These are phyloP conservation scores for Hypoxylon sp. DNA, from an alignment of 2,329 filamentous ascomycete species.

Conservation along the genomic window DNA sequence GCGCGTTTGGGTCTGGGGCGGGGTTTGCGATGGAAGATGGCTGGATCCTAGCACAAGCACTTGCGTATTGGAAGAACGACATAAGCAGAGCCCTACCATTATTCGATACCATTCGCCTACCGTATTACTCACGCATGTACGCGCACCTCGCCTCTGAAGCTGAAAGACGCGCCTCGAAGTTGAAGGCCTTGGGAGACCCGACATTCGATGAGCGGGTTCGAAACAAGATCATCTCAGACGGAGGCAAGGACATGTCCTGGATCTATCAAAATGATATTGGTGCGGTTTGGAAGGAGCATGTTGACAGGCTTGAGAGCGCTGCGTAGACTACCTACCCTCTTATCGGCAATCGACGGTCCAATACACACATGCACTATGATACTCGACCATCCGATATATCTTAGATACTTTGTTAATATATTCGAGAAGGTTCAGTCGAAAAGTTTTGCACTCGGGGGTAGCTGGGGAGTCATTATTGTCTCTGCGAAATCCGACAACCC, in stretches of 20 bases:
- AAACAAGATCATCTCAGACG: slow-evolving; percentile 45
- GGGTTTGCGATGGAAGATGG: slow-evolving; percentile 55
- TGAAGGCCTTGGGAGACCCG: slow-evolving; percentile 34
- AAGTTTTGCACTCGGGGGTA: too few relatives aligned
- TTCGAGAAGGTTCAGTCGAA: too few relatives aligned
- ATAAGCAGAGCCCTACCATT: slow-evolving; percentile 41
- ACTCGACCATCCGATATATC: too few relatives aligned
- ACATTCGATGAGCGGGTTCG: slow-evolving; percentile 43
- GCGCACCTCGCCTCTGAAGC: slow-evolving; percentile 40
- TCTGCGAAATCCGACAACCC: too few relatives aligned
- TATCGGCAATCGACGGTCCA: too few relatives aligned
- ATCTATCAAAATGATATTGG: slow-evolving; percentile 46
- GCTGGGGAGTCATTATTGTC: too few relatives aligned
- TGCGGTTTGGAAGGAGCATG: slow-evolving; percentile 38
- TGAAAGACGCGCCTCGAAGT: slow-evolving; percentile 25
- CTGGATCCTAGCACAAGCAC: slow-evolving; percentile 47
- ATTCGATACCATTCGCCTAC: slow-evolving; percentile 48
- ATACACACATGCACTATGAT: too few relatives aligned
- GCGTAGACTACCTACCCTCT: not conserved
- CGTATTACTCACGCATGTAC: slow-evolving; percentile 50
- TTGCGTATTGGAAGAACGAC: slow-evolving; percentile 45
- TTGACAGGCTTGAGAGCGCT: slow-evolving; percentile 18
- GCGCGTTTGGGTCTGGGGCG: slow-evolving; percentile 56
- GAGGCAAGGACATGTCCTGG: slow-evolving; percentile 44
- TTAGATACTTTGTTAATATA: too few relatives aligned